Conservation (phyloP, 2,329 filamentous ascomycete genomes). For the Pyrenochaeta sp. region DNA sequence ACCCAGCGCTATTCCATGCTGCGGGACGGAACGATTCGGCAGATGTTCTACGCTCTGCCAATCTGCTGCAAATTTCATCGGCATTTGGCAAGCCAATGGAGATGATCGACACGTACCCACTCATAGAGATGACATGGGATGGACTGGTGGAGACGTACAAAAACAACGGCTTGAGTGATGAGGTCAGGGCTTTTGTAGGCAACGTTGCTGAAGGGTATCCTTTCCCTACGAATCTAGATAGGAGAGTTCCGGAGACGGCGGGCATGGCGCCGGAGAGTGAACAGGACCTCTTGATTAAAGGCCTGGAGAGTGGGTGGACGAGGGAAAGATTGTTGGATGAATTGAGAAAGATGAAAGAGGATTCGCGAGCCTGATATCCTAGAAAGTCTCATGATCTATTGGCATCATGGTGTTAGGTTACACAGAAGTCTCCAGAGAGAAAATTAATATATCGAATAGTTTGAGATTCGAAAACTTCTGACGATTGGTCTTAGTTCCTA, state of each 20-base stretch:
- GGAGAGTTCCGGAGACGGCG: slow-evolving; percentile 62
- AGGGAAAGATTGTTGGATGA: slow-evolving; percentile 53
- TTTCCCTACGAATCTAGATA: slow-evolving; percentile 70
- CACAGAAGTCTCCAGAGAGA: neutral
- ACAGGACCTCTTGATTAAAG: slow-evolving; percentile 60
- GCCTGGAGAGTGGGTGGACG: slow-evolving; percentile 54
- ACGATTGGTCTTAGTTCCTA: too few species aligned
- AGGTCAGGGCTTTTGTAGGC: slow-evolving; percentile 58
- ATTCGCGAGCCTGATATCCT: slow-evolving; percentile 25
- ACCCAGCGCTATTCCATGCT: slow-evolving; percentile 69
- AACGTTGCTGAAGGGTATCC: slow-evolving; percentile 67
- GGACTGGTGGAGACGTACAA: slow-evolving; percentile 45
- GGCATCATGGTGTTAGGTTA: neutral
- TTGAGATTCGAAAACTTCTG: too few species aligned
- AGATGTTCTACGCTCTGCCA: slow-evolving; percentile 64
- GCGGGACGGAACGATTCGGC: slow-evolving; percentile 65
- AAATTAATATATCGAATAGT: too few species aligned
- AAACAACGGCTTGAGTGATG: slow-evolving; percentile 50
- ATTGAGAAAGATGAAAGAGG: slow-evolving; percentile 50
- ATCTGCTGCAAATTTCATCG: slow-evolving; percentile 68
- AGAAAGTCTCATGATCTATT: neutral
- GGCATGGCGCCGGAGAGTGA: slow-evolving; percentile 70
- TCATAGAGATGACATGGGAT: slow-evolving; percentile 59
- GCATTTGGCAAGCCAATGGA: slow-evolving; percentile 73
- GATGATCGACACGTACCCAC: slow-evolving; percentile 60